Percentiles rank a stretch among this genome's conserved stretches.
Conservation (phyloP, 768 basidiomycete genomes). For the Dioszegia crocea region DNA sequence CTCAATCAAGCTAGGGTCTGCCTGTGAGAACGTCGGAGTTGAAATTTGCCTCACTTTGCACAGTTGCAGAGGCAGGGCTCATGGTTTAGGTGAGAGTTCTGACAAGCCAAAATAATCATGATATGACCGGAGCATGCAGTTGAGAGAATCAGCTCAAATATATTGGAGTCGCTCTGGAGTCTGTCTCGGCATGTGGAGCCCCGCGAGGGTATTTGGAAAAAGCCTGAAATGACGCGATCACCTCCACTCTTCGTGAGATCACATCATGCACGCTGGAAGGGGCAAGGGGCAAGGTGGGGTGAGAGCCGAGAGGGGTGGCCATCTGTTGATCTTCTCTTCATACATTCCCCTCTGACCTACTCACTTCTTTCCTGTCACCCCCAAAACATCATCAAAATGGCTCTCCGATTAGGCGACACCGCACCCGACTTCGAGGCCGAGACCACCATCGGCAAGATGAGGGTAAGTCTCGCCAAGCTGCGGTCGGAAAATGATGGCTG, state of each 20-base stretch:
- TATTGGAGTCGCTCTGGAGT: too few relatives aligned
- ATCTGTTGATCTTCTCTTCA: not conserved
- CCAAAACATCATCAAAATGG: slow-evolving; percentile 23
- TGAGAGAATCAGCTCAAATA: too few relatives aligned
- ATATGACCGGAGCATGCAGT: too few relatives aligned
- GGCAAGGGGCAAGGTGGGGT: not conserved
- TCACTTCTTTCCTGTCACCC: not conserved
- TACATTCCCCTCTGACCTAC: not conserved
- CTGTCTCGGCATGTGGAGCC: not conserved
- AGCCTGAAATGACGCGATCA: not conserved
- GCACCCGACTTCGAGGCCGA: slow-evolving; percentile 88
- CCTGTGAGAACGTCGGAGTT: too few relatives aligned
- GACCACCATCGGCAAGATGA: slow-evolving; percentile 80
- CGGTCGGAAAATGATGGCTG: not conserved
- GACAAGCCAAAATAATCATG: too few relatives aligned
- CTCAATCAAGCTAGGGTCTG: too few relatives aligned
- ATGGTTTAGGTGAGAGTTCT: too few relatives aligned
- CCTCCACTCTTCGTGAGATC: not conserved
- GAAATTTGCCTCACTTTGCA: too few relatives aligned
- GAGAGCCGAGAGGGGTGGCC: not conserved
- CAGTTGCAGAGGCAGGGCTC: too few relatives aligned
- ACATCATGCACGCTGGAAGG: not conserved
- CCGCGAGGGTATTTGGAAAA: not conserved
- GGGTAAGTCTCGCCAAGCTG: slow-evolving; percentile 53
- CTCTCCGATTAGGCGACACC: slow-evolving; percentile 52